These are phyloP conservation scores for Plasmodium gaboni DNA, from an alignment of 169 alveolate genomes.

Conservation along the genomic window DNA sequence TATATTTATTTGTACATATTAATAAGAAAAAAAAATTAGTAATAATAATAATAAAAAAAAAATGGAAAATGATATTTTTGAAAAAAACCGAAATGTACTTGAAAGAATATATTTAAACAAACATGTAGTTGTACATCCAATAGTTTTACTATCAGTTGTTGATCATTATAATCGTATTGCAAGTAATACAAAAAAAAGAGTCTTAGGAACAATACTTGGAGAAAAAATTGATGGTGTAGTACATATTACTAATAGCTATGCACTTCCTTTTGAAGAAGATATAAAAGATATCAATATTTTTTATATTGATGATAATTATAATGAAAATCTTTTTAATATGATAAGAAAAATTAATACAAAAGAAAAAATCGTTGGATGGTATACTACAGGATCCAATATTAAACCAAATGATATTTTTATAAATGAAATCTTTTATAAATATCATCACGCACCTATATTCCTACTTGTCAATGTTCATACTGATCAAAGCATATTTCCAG, in stretches of 20 bases:
- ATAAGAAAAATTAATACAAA: slow-evolving; percentile 95
- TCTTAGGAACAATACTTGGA: slow-evolving; percentile 99
- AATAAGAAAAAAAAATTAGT: background rate
- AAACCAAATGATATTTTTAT: slow-evolving; percentile 97
- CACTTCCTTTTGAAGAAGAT: slow-evolving; percentile 99
- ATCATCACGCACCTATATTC: slow-evolving; percentile 96
- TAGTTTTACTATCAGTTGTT: slow-evolving; percentile 97
- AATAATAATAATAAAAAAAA: background rate
- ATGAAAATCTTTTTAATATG: slow-evolving; percentile 97
- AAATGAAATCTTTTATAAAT: slow-evolving; percentile 96
- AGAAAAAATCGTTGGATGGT: slow-evolving; percentile 99
- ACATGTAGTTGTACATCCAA: slow-evolving; percentile 96
- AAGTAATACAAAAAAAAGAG: slow-evolving; percentile 96
- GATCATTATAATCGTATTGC: slow-evolving; percentile 99
- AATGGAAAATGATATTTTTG: slow-evolving; percentile 74
- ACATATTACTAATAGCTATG: slow-evolving; percentile 98
- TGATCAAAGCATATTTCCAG: slow-evolving; percentile 89
- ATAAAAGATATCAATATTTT: slow-evolving; percentile 97
- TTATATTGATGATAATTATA: slow-evolving; percentile 98
- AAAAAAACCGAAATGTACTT: slow-evolving; percentile 73
- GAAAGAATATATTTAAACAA: slow-evolving; percentile 74
- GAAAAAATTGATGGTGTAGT: slow-evolving; percentile 89
- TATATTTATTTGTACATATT: background rate
- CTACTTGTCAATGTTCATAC: slow-evolving; percentile 93
- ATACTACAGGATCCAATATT: slow-evolving; percentile 98